Evolutionary conservation across 306 rosid species (phyloP).

Genomic region (Quercus cerris): DNA sequence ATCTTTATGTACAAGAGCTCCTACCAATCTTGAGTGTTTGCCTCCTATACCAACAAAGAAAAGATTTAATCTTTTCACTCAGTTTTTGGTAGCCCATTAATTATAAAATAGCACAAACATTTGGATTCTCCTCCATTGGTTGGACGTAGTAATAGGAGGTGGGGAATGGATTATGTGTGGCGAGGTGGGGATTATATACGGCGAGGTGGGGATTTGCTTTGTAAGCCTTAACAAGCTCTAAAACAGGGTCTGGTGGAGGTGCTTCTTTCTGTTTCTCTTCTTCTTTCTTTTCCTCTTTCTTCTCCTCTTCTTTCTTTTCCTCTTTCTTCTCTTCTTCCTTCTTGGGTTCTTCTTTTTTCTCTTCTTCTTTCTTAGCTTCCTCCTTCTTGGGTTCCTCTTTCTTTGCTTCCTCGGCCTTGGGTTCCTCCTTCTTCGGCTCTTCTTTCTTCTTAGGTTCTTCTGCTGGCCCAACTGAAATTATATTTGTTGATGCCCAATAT

Average conservation of each 20-base stretch:
- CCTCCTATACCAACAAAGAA: constrained; percentile 4
- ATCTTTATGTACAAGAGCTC: constrained; percentile 47
- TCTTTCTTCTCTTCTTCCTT: constrained; percentile 43
- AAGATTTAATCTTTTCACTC: constrained; percentile 8
- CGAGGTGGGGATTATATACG: too few relatives aligned
- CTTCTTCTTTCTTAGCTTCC: constrained; percentile 43
- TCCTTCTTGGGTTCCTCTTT: constrained; percentile 50
- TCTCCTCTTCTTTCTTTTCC: constrained; percentile 46
- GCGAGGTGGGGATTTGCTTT: constrained; percentile 24
- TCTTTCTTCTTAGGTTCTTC: constrained; percentile 89
- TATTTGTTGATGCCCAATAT: constrained; percentile 48
- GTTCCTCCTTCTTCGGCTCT: constrained; percentile 67
- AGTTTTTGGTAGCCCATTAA: not conserved
- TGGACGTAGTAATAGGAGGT: constrained; percentile 67
- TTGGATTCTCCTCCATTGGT: constrained; percentile 96
- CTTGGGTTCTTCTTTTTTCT: constrained; percentile 47
- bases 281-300: constrained; percentile 36
- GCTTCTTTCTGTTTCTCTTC: constrained; percentile 17
- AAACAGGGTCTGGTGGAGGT: constrained; percentile 44
- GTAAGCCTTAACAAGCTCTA: constrained; percentile 60
- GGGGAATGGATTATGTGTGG: not conserved
- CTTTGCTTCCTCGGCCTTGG: constrained; percentile 47
- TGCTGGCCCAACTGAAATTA: constrained; percentile 73
- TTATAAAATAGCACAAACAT: constrained; percentile 72
- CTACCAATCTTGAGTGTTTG: constrained; percentile 21